Evolutionary conservation across 257 asterid genomes (phyloP).

Genomic region (Datura wrightii): DNA sequence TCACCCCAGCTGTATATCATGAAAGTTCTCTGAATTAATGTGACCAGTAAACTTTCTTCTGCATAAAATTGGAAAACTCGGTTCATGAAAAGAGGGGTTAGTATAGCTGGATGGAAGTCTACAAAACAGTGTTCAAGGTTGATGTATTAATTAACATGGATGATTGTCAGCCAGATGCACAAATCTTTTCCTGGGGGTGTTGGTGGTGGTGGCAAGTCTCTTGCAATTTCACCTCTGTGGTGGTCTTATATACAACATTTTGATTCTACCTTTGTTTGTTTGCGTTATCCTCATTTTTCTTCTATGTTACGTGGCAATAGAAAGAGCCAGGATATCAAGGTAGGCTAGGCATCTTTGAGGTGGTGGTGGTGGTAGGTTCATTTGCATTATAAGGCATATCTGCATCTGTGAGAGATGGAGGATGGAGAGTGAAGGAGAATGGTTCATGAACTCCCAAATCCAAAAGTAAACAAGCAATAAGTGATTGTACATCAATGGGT

Average conservation of each 20-base stretch:
- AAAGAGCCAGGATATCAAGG: neutral
- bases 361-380: neutral
- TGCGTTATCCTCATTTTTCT: neutral
- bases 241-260: neutral
- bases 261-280: neutral
- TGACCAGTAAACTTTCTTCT: neutral
- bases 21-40: neutral
- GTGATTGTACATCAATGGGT: neutral
- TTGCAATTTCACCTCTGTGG: neutral
- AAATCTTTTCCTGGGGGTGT: neutral
- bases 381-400: neutral
- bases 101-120: neutral
- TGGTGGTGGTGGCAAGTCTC: neutral
- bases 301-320: neutral
- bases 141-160: neutral
- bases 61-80: neutral
- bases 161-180: neutral
- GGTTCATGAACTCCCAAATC: neutral
- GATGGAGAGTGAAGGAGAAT: neutral
- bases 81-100: neutral
- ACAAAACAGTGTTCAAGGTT: neutral
- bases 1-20: neutral
- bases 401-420: neutral
- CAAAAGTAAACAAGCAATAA: neutral
- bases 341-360: neutral